Evolutionary conservation across 345 rosid species (phyloP).

Genomic region (Dovyalis caffra): DNA sequence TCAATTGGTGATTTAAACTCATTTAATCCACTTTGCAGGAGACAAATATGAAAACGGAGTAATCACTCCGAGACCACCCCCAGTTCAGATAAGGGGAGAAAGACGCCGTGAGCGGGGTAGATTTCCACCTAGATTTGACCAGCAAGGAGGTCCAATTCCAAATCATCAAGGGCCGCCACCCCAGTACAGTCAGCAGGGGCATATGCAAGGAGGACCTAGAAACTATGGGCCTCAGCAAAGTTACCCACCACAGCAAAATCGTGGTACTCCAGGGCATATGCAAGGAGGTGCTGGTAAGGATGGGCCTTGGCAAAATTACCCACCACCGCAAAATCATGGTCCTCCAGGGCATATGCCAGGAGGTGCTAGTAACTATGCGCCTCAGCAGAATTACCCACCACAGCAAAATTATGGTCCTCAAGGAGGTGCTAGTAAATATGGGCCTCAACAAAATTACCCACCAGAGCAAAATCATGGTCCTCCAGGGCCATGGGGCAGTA

Average conservation of each 20-base stretch:
- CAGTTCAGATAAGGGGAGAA: constrained; percentile 45
- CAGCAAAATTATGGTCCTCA: no score
- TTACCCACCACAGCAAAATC: constrained; percentile 39
- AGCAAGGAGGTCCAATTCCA: constrained; percentile 22
- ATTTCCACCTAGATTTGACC: constrained; percentile 22
- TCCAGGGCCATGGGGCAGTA: constrained; percentile 39
- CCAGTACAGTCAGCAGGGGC: constrained; percentile 38
- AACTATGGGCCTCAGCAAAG: constrained; percentile 45
- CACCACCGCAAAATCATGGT: no score
- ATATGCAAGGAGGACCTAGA: constrained; percentile 49
- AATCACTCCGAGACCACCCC: constrained; percentile 81
- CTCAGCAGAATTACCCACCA: constrained; percentile 45
- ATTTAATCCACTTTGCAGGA: constrained; percentile 39
- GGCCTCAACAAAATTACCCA: no score
- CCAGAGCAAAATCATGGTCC: constrained; percentile 16
- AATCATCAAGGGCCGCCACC: neutral
- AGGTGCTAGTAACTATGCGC: constrained; percentile 42
- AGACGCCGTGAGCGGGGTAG: constrained; percentile 46
- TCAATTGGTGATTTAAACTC: neutral
- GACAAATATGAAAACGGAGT: constrained; percentile 87
- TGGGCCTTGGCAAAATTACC: no score
- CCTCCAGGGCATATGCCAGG: constrained; percentile 52
- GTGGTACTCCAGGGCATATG: no score
- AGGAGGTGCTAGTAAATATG: no score
- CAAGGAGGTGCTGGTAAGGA: no score